Percentiles rank a stretch among this genome's conserved stretches.
These are phyloP conservation scores for Neurospora sp. DNA, from an alignment of 2,329 filamentous ascomycete genomes.

Conservation along the genomic window DNA sequence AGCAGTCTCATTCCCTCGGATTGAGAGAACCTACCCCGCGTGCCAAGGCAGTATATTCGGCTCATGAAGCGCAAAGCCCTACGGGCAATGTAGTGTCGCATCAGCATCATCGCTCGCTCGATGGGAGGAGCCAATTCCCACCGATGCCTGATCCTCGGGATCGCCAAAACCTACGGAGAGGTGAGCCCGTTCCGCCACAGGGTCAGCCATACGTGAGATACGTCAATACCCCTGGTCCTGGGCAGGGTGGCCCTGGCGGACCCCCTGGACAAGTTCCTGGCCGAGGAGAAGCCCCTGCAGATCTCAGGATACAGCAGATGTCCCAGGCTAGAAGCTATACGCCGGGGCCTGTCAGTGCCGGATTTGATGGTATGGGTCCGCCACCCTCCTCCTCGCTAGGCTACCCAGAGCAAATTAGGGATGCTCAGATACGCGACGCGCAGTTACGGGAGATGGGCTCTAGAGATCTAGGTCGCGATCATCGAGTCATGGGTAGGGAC, in stretches of 20 bases:
- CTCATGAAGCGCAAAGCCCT: slow-evolving; percentile 16
- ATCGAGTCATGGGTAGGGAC: neutral
- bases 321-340: slow-evolving; percentile 19
- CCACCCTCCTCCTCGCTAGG: slow-evolving; percentile 7
- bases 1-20: slow-evolving; percentile 17
- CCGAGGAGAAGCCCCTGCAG: neutral
- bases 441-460: slow-evolving; percentile 4
- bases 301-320: neutral
- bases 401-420: slow-evolving; percentile 6
- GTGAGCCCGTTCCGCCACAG: slow-evolving; percentile 5
- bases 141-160: slow-evolving; percentile 14
- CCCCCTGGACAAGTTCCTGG: slow-evolving; percentile 4
- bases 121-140: slow-evolving; percentile 18
- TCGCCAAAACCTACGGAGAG: neutral
- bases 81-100: slow-evolving; percentile 15
- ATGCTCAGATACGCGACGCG: slow-evolving; percentile 5
- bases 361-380: slow-evolving; percentile 18
- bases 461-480: neutral
- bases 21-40: slow-evolving; percentile 14
- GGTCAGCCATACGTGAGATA: slow-evolving; percentile 16
- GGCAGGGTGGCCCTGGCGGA: slow-evolving; percentile 7
- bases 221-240: slow-evolving; percentile 13
- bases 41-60: slow-evolving; percentile 11
- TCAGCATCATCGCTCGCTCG: slow-evolving; percentile 21
- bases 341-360: slow-evolving; percentile 12